Base-by-base conservation (phyloP, 2,329 filamentous ascomycete genomes). In the Colletotrichum sp. region DNA sequence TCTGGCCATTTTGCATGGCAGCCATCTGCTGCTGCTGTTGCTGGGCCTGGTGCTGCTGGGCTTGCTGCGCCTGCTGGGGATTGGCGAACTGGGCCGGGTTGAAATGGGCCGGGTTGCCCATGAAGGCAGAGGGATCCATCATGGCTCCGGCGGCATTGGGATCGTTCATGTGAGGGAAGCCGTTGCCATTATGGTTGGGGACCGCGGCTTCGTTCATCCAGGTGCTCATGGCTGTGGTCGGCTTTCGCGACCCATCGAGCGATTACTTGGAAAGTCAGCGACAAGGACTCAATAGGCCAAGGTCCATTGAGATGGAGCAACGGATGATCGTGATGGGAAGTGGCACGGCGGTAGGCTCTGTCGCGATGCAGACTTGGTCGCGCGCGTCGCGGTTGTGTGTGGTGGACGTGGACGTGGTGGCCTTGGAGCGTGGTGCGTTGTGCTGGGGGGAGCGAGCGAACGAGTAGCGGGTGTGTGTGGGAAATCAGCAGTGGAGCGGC, bases 1-100 rank as follows among this genome's bases (percentile, higher is more conserved):
- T 93, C 81, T 90, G 92, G 86, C 95, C 94, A 88, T 96, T 97
- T 84, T 95, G 95, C 91, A 96, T 94, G 82, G 85, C 88, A 77
- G 87, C 85, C 86, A 91, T 89, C 83, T 91, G 90, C 77, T 86
- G 85, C 75, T 85, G 77, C 65, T 78, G 72, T 39, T 78, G 69
- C 36, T 77, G 77, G 70, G 79, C 72, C 44, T 74, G 71, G 25
- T 77, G 73, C 77, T 75, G 73, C 55, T 78, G 80, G 68, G 79
- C 72, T 71, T 80, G 77, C 52, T 78, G 75, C 6, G 76, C 57
- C 77, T 79, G 80, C 78, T 91, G 90, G 69, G 86, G 87, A 80
- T 90, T 92, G 77, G 88, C 84, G 79, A 91, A 92, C 77, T 88
- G 84, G 79, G 83, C 84, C 62, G 89, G 88, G 84, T 91, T 93